These are phyloP conservation scores for Fusarium continuum DNA, from an alignment of 2,329 filamentous ascomycete genomes.

Conservation along the genomic window DNA sequence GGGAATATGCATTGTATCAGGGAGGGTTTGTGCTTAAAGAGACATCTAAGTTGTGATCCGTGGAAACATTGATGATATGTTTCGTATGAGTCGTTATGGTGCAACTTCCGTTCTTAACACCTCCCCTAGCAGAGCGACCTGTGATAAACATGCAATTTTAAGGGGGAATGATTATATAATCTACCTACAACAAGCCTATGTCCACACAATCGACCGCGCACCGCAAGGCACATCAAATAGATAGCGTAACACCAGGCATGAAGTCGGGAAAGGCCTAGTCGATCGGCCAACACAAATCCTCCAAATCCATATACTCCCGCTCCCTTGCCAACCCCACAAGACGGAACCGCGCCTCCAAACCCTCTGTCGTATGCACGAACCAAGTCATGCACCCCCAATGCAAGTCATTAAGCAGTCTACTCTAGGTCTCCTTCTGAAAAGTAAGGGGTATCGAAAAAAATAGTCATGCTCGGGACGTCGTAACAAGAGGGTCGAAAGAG, in stretches of 20 bases:
- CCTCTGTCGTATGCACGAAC: conserved; percentile 3
- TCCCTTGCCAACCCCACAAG: conserved; percentile 15
- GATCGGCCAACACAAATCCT: conserved; percentile 8
- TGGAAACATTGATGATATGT: too few species aligned
- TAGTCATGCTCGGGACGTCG: conserved; percentile 34
- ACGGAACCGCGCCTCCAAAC: conserved; percentile 4
- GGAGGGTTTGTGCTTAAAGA: conserved; percentile 66
- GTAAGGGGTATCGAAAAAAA: conserved; percentile 53
- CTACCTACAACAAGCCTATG: conserved; percentile 40
- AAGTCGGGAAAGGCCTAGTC: conserved; percentile 19
- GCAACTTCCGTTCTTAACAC: too few species aligned
- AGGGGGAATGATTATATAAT: conserved; percentile 39
- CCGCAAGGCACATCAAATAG: conserved; percentile 9
- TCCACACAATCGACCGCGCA: conserved; percentile 16
- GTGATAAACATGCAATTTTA: background rate
- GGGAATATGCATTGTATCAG: conserved; percentile 72
- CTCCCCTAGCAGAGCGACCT: too few species aligned
- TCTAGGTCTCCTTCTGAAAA: conserved; percentile 46
- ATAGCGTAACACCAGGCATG: conserved; percentile 22
- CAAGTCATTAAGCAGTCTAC: conserved; percentile 49
- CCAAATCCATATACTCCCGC: conserved; percentile 27
- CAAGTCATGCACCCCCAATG: conserved; percentile 32
- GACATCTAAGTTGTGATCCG: conserved; percentile 47
- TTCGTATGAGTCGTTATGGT: background rate
- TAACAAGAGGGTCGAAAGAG: conserved; percentile 14